Evolutionary conservation across 192 early-diverging fungal genomes (phyloP).

Genomic region (Funneliformis mosseae): DNA sequence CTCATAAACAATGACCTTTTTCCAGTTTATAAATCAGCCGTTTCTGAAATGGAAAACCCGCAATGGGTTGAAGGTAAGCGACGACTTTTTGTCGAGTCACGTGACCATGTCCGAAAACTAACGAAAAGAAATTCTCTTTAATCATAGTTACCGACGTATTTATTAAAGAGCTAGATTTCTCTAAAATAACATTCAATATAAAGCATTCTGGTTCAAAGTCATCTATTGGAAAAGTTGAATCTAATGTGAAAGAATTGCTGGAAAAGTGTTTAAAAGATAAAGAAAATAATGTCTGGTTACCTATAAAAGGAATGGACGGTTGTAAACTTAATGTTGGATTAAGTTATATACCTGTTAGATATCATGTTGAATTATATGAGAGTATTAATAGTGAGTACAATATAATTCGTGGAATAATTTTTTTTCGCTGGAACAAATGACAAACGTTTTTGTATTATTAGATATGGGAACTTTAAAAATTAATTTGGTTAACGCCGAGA

Average conservation of each 20-base stretch:
- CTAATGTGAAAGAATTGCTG: background rate
- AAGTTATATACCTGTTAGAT: conserved; percentile 49
- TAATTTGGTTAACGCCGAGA: conserved; percentile 55
- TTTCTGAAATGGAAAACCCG: background rate
- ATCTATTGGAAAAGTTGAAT: background rate
- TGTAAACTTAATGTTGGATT: conserved; percentile 38
- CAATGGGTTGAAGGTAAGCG: conserved; percentile 4
- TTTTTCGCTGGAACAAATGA: background rate
- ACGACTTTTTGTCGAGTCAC: background rate
- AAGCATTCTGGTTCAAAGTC: conserved; percentile 38
- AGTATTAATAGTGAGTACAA: conserved; percentile 52
- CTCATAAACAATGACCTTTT: conserved; percentile 6
- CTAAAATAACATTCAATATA: conserved; percentile 48
- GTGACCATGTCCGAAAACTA: background rate
- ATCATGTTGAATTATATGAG: conserved; percentile 50
- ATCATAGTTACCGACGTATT: conserved; percentile 43
- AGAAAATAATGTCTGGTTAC: background rate
- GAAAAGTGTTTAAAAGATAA: background rate
- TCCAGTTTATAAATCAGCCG: background rate
- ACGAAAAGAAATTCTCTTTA: background rate
- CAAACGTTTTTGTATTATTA: conserved; percentile 21
- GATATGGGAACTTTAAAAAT: conserved; percentile 70
- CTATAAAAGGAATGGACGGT: background rate
- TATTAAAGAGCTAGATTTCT: conserved; percentile 62
- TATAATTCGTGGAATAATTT: background rate